A percentile compares a stretch with the other conserved stretches of the same genome.
Conservation (phyloP, 305 asterid species). For the Withania somnifera region DNA sequence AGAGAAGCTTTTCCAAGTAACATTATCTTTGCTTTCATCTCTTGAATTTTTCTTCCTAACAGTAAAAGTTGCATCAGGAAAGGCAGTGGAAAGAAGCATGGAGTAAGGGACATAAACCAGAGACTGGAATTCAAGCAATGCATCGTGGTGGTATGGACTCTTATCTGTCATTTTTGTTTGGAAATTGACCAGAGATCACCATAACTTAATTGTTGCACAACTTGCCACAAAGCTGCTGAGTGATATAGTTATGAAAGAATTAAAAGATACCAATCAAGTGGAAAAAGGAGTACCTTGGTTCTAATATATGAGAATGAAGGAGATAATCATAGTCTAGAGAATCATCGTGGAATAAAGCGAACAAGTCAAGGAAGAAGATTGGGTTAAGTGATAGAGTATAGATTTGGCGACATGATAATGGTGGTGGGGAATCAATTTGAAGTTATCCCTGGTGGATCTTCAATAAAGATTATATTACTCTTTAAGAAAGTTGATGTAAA, state of each 20-base stretch:
- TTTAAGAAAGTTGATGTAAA: neutral
- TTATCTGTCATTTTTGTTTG: neutral
- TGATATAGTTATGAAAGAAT: neutral
- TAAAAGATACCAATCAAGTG: neutral
- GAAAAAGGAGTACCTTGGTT: neutral
- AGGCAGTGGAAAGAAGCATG: constrained; percentile 1
- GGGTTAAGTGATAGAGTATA: neutral
- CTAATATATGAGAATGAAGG: neutral
- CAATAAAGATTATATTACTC: neutral
- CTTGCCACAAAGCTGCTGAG: neutral
- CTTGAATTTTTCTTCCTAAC: neutral
- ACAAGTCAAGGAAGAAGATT: neutral
- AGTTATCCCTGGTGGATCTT: neutral
- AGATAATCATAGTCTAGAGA: neutral
- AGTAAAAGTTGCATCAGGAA: neutral
- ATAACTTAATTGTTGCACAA: neutral
- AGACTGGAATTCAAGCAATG: neutral
- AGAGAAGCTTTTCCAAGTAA: neutral
- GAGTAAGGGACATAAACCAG: constrained; percentile 4
- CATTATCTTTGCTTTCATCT: neutral
- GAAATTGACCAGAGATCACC: neutral
- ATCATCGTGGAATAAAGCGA: neutral
- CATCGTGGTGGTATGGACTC: neutral
- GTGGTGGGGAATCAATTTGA: neutral
- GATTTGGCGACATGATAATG: no score